Conservation (phyloP, 371 early-diverging fungal genomes). For the Mortierella sp. region DNA sequence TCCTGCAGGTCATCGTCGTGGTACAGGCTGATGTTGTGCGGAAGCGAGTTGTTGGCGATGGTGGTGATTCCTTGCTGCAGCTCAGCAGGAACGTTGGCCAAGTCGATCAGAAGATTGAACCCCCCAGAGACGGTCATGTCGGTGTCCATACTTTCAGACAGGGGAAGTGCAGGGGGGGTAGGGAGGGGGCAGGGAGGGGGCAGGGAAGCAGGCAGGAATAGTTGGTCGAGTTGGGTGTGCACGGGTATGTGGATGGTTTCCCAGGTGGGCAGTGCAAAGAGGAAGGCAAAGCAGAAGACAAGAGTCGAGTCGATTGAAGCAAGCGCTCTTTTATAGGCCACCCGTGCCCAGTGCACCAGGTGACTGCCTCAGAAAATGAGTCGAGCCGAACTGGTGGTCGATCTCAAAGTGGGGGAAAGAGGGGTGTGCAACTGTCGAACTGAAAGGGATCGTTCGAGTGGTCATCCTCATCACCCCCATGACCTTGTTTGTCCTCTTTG, state of each 20-base stretch:
- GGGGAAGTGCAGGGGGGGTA: not conserved
- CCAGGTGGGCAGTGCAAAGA: not conserved
- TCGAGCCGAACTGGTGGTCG: too few species aligned
- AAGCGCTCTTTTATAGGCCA: too few species aligned
- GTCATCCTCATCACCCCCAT: not conserved
- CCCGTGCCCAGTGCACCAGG: too few species aligned
- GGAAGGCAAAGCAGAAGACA: too few species aligned
- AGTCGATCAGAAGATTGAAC: conserved; percentile 59
- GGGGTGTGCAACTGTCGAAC: too few species aligned
- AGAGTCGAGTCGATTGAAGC: too few species aligned
- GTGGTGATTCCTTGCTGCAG: conserved; percentile 69
- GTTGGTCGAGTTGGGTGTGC: too few species aligned
- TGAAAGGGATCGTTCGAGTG: too few species aligned
- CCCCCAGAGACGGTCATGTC: conserved; percentile 54
- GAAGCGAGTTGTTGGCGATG: conserved; percentile 64
- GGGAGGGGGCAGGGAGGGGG: not conserved
- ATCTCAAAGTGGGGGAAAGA: too few species aligned
- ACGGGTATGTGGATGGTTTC: not conserved
- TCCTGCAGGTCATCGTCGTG: conserved; percentile 60
- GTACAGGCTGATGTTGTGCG: conserved; percentile 60
- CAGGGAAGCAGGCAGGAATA: too few species aligned
- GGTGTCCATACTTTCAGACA: conserved; percentile 32
- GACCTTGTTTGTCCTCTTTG: not conserved
- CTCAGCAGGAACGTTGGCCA: conserved; percentile 64
- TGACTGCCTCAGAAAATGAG: not conserved